Evolutionary conservation across 441 rosid genomes (phyloP).

Genomic region (Melastoma candidum): DNA sequence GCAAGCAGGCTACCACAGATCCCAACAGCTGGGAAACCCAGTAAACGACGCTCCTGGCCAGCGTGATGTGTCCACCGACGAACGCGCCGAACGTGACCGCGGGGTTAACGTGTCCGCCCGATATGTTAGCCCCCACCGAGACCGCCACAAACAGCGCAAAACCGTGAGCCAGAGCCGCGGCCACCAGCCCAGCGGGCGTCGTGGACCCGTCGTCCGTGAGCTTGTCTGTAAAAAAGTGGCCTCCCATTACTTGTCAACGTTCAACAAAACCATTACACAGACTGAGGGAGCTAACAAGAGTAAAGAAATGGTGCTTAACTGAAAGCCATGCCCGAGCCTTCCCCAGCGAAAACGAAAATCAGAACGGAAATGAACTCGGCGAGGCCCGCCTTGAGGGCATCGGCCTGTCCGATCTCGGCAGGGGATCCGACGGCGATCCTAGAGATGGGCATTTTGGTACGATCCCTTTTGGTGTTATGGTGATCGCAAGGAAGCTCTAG

Average conservation of each 20-base stretch:
- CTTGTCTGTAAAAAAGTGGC: constrained; percentile 17
- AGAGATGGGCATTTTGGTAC: constrained; percentile 27
- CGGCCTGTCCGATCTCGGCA: constrained; percentile 40
- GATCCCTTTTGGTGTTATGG: too few species aligned
- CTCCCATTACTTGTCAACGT: too few species aligned
- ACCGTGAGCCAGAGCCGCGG: constrained; percentile 30
- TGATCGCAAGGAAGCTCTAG: too few species aligned
- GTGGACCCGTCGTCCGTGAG: constrained; percentile 25
- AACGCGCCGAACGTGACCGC: constrained; percentile 62
- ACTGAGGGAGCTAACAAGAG: too few species aligned
- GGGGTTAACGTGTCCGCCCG: constrained; percentile 42
- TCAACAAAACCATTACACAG: too few species aligned
- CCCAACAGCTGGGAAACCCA: constrained; percentile 48
- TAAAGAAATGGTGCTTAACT: constrained; percentile 23
- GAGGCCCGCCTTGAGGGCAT: constrained; percentile 38
- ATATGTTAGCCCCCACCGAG: constrained; percentile 35
- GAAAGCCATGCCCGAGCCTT: constrained; percentile 54
- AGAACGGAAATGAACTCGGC: constrained; percentile 50
- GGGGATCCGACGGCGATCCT: constrained; percentile 37
- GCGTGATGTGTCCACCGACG: constrained; percentile 43
- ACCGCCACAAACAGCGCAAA: constrained; percentile 33
- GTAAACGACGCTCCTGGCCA: constrained; percentile 31
- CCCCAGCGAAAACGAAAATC: constrained; percentile 58
- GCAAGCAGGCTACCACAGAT: constrained; percentile 48
- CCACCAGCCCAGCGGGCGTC: constrained; percentile 35